A percentile compares a stretch with the other conserved stretches of the same genome.
Evolutionary conservation across 2,329 filamentous ascomycete genomes (phyloP).

Genomic region (Truncatella angustata): DNA sequence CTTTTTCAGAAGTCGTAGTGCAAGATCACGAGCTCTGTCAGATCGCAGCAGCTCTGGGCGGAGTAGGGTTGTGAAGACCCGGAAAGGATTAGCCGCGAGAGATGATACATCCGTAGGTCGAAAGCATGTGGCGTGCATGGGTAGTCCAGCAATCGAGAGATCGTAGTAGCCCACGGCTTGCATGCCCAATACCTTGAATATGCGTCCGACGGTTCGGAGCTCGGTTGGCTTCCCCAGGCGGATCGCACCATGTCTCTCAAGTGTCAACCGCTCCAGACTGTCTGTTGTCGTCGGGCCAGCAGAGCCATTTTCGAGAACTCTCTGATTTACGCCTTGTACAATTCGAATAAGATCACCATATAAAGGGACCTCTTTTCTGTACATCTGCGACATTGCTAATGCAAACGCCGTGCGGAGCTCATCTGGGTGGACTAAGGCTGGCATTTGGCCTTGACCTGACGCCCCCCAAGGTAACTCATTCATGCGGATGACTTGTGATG

Average conservation of each 20-base stretch:
- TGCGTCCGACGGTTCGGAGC: conserved; percentile 32
- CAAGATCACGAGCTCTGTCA: conserved; percentile 28
- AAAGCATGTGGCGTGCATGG: conserved; percentile 52
- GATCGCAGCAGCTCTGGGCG: conserved; percentile 39
- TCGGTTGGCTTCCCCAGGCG: conserved; percentile 35
- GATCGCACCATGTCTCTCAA: conserved; percentile 35
- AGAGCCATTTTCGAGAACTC: neutral
- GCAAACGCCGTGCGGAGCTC: neutral
- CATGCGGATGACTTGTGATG: neutral
- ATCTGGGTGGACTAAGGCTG: neutral
- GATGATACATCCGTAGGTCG: conserved; percentile 35
- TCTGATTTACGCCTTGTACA: conserved; percentile 13
- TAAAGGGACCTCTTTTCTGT: neutral
- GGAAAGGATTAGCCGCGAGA: conserved; percentile 42
- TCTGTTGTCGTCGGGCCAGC: neutral
- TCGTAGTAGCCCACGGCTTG: conserved; percentile 52
- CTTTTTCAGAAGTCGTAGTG: conserved; percentile 29
- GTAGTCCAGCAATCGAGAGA: conserved; percentile 42
- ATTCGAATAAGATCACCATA: conserved; percentile 16
- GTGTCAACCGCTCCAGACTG: conserved; percentile 1
- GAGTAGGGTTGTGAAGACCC: conserved; percentile 39
- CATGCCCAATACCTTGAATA: conserved; percentile 48
- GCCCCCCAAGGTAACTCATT: neutral
- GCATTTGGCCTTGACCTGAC: neutral
- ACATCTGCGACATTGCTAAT: neutral